phyloP scores from a whole-genome alignment of 768 basidiomycete species.

The Lactarius hengduanensis region DNA sequence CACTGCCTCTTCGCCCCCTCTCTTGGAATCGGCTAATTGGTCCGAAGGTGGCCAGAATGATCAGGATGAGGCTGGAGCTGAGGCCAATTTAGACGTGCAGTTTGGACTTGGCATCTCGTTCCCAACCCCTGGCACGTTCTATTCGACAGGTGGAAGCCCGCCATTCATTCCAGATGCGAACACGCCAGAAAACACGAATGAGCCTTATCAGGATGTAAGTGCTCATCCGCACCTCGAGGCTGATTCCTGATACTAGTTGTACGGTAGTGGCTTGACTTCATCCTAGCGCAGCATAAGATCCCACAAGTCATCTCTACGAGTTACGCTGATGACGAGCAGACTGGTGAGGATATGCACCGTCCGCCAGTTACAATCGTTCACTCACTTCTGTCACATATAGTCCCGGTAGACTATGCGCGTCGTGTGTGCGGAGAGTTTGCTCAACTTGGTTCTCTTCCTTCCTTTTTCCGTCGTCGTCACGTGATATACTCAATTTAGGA shows the following conservation, averaged over 20 bases:
- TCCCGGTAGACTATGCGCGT: slow-evolving; percentile 56
- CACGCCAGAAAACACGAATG: slow-evolving; percentile 45
- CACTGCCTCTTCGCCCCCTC: neutral
- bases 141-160: slow-evolving; percentile 59
- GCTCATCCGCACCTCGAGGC: neutral
- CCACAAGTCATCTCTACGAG: slow-evolving; percentile 69
- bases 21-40: neutral
- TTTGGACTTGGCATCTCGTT: slow-evolving; percentile 63
- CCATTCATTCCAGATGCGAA: slow-evolving; percentile 51
- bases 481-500: neutral
- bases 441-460: slow-evolving; percentile 47
- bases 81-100: slow-evolving; percentile 69
- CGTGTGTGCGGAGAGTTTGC: slow-evolving; percentile 62
- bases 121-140: slow-evolving; percentile 60
- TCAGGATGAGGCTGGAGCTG: slow-evolving; percentile 56
- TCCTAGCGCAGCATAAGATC: slow-evolving; percentile 44
- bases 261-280: slow-evolving; percentile 61
- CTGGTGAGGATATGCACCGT: slow-evolving; percentile 39
- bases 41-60: slow-evolving; percentile 52
- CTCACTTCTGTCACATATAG: slow-evolving; percentile 34
- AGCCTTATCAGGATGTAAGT: slow-evolving; percentile 48
- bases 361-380: slow-evolving; percentile 40
- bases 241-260: neutral
- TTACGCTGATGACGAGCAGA: slow-evolving; percentile 72
- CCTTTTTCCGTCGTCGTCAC: neutral